These are phyloP conservation scores for Candida sp. DNA, from an alignment of 1,139 yeast genomes.

Conservation along the genomic window DNA sequence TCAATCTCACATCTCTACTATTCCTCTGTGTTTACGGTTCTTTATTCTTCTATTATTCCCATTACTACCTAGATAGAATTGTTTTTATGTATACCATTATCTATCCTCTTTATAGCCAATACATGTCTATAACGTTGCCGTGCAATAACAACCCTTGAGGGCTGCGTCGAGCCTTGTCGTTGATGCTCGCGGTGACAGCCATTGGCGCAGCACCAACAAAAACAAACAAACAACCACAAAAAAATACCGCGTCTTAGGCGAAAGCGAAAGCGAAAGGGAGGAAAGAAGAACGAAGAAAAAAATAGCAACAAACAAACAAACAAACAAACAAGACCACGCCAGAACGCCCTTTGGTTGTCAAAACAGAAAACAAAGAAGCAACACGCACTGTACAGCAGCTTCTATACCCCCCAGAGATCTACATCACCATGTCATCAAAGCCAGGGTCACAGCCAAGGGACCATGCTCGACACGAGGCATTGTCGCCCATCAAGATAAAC, in stretches of 20 bases:
- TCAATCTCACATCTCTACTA: too few relatives aligned
- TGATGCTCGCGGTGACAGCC: not conserved
- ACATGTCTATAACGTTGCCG: not conserved
- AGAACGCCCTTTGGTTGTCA: not conserved
- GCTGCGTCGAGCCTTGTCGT: too few relatives aligned
- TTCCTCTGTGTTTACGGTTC: not conserved
- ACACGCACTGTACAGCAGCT: not conserved
- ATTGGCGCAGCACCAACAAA: not conserved
- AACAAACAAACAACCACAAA: not conserved
- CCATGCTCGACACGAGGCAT: constrained; percentile 11
- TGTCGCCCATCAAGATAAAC: constrained; percentile 15
- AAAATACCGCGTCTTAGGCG: constrained; percentile 2
- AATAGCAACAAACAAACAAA: not conserved
- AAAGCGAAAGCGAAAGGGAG: not conserved
- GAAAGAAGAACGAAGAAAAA: not conserved
- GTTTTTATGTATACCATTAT: not conserved
- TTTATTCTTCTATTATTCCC: not conserved
- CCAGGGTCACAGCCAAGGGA: not conserved
- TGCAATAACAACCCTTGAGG: too few relatives aligned
- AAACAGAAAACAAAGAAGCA: not conserved
- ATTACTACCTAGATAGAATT: not conserved
- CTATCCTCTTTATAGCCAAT: not conserved
- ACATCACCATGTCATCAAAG: constrained; percentile 3
- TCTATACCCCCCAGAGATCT: not conserved
- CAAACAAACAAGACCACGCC: not conserved